Evolutionary conservation across 371 early-diverging fungal species (phyloP).

Genomic region (Apophysomyces sp.): DNA sequence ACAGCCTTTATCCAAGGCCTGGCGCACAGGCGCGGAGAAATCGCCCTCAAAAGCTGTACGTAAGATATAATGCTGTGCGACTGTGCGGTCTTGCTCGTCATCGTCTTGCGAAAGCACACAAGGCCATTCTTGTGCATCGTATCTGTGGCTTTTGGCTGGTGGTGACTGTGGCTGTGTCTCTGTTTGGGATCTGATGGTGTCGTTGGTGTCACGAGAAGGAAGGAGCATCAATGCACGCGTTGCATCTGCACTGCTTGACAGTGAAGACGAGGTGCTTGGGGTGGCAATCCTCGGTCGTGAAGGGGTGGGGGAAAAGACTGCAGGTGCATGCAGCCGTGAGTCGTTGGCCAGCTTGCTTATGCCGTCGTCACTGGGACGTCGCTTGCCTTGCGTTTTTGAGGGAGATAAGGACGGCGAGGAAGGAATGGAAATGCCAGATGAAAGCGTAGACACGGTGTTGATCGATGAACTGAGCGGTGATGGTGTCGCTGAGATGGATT

Average conservation of each 20-base stretch:
- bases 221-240: not conserved
- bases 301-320: not conserved
- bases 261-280: not conserved
- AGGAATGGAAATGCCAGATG: not conserved
- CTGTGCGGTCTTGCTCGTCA: conserved; percentile 45
- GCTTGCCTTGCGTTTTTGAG: not conserved
- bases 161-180: not conserved
- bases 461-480: not conserved
- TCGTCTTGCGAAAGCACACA: conserved; percentile 31
- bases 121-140: conserved; percentile 23
- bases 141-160: conserved; percentile 9
- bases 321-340: not conserved
- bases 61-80: conserved; percentile 47
- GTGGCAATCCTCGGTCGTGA: not conserved
- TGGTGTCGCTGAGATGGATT: not conserved
- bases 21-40: conserved; percentile 31
- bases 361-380: conserved; percentile 11
- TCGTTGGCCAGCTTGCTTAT: conserved; percentile 13
- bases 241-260: not conserved
- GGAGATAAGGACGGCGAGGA: not conserved
- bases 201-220: not conserved
- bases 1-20: conserved; percentile 34
- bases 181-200: not conserved
- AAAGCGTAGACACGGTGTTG: not conserved
- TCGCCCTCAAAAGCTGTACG: conserved; percentile 46